phyloP scores from a whole-genome alignment of 768 basidiomycete species.

The Podaxis sp. region DNA sequence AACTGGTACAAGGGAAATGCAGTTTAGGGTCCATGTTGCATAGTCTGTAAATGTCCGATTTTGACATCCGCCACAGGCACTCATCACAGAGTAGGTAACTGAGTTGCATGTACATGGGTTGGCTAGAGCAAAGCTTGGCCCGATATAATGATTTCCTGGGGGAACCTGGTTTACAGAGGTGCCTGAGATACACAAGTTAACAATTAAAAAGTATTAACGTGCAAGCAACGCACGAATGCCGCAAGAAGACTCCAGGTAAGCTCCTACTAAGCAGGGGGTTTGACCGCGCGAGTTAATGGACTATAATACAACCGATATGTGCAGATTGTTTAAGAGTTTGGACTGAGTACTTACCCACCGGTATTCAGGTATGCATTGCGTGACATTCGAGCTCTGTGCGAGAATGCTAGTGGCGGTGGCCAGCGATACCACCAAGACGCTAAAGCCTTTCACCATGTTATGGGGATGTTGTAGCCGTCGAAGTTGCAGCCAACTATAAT shows the following conservation, averaged over 20 bases:
- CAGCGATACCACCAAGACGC: conserved; percentile 17
- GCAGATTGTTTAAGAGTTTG: background rate
- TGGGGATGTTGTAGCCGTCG: background rate
- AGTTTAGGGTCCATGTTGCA: conserved; percentile 37
- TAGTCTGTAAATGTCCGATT: conserved; percentile 38
- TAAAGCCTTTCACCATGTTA: conserved; percentile 15
- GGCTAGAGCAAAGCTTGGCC: conserved; percentile 34
- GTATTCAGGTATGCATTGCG: conserved; percentile 33
- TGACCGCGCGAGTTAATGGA: conserved; percentile 42
- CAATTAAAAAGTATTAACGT: too few relatives aligned
- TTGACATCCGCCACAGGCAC: conserved; percentile 64
- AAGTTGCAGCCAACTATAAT: background rate
- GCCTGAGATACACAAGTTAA: conserved; percentile 27
- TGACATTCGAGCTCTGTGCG: conserved; percentile 38
- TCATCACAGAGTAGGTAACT: conserved; percentile 55
- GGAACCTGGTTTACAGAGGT: conserved; percentile 40
- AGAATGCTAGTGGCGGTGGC: conserved; percentile 20
- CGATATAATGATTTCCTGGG: conserved; percentile 37
- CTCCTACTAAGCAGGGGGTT: conserved; percentile 49
- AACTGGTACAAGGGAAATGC: conserved; percentile 29
- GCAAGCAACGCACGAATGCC: conserved; percentile 13
- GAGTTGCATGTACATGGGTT: conserved; percentile 54
- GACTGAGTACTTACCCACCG: conserved; percentile 32
- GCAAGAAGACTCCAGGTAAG: conserved; percentile 48
- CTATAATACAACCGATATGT: conserved; percentile 22